Evolutionary conservation across 148 eudicot genomes (phyloP), one percentile per base, ranked within the genome.

Genomic region (Fallopia convolvulus): DNA sequence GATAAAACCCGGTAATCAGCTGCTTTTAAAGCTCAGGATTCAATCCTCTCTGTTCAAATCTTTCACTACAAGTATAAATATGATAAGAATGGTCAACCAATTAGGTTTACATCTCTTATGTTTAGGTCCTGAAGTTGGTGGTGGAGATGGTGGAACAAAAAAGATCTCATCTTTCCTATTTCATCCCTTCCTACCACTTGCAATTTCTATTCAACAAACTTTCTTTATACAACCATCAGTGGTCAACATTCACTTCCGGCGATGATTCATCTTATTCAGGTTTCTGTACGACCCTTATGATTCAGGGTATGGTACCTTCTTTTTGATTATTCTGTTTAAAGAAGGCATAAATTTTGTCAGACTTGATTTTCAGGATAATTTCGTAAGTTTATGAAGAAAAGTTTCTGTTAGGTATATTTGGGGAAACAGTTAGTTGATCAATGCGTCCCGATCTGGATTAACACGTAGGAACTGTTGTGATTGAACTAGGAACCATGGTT

Each of bases 201-300:
- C 88, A 26, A 84, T 94, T 75, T 94, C 99, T 47, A 79, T 94
- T 78, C 99, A 94, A 74, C 99, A 94, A 82, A 92, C 95, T 52
- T 68, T 88, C 77, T 90, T 81, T 86, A 82, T 88, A 84, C 97
- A 92, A 84, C 91, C 93, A 30, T 83, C 96, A 47, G 92, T 90
- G 74, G 93, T 94, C 78, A 94, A 94, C 91, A 94, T 94, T 79
- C 99, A 94, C 84, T 92, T 92, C 82, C 93, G 98, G 73, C 84
- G 89, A 89, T 94, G 80, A 82, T 48, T 46, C 44, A 68, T 68
- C 39, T 12, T 7, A 68, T 39, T 68, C 23, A 5, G 17, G 70
- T 65, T 65, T 65, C 70, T 11, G 18, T 65, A 12, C 36, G 3
- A 32, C 46, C 44, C 46, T 39, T 68, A 33, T 6, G 44, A 26